phyloP scores from a whole-genome alignment of 805 yeast species.

The Cyberlindnera amylophila region DNA sequence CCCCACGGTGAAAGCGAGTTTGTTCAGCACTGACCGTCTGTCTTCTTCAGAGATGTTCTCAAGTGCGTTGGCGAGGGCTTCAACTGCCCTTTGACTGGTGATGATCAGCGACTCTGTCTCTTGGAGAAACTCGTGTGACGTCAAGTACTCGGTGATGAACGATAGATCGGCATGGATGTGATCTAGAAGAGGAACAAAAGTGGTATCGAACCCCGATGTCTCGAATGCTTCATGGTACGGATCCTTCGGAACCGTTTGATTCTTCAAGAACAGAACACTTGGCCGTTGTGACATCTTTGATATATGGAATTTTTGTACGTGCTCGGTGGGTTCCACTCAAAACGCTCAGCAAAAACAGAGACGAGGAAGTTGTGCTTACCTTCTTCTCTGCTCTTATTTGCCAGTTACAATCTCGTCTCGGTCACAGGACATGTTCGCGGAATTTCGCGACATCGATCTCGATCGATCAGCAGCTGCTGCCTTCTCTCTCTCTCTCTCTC shows the following conservation, averaged over 20 bases:
- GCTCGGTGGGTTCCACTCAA: too few relatives aligned
- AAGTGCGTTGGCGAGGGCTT: slow-evolving; percentile 53
- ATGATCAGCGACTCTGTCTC: slow-evolving; percentile 56
- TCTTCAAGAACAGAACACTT: slow-evolving; percentile 50
- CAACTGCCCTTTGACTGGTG: slow-evolving; percentile 91
- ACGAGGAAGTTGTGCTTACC: too few relatives aligned
- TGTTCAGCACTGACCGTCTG: slow-evolving; percentile 34
- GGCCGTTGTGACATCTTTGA: slow-evolving; percentile 1
- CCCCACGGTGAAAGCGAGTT: slow-evolving; percentile 82
- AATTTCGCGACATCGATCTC: background rate
- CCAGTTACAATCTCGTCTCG: background rate
- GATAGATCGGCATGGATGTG: slow-evolving; percentile 55
- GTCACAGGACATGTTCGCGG: background rate
- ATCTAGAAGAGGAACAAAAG: slow-evolving; percentile 69
- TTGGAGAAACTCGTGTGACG: slow-evolving; percentile 37
- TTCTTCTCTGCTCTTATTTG: slow-evolving; percentile 12
- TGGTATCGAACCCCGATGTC: slow-evolving; percentile 36
- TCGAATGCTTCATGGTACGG: slow-evolving; percentile 51
- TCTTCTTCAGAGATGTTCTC: slow-evolving; percentile 18
- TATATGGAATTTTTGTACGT: too few relatives aligned
- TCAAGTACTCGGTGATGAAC: slow-evolving; percentile 42
- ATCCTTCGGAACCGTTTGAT: slow-evolving; percentile 64
- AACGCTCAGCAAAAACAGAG: too few relatives aligned
- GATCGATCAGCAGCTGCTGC: too few relatives aligned
- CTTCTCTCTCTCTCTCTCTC: too few relatives aligned